Conservation (phyloP, 306 rosid genomes). For the Oxytropis ochrocephala region DNA sequence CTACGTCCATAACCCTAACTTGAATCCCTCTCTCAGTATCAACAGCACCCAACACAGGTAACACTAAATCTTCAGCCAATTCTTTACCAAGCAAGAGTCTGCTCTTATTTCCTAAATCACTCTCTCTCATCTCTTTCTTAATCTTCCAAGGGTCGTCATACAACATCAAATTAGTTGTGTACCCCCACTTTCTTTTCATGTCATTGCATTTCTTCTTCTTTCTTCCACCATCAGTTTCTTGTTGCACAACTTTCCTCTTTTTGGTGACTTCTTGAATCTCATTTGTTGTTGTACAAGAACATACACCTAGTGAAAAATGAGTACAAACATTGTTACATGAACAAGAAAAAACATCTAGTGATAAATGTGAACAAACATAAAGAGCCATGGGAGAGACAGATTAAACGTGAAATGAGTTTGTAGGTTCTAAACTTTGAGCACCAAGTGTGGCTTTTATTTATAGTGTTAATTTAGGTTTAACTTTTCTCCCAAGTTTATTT, state of each 20-base stretch:
- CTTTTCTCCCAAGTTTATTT: no score
- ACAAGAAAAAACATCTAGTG: no score
- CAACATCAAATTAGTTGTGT: not conserved
- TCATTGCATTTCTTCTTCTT: no score
- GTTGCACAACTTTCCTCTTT: not conserved
- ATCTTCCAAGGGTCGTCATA: slow-evolving; percentile 4
- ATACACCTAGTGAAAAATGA: not conserved
- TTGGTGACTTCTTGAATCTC: not conserved
- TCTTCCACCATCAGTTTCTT: not conserved
- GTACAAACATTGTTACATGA: not conserved
- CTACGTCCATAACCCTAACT: not conserved
- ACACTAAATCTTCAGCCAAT: not conserved
- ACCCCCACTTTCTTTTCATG: not conserved
- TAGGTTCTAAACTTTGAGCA: no score
- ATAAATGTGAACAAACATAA: no score
- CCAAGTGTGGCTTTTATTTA: no score
- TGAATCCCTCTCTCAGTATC: not conserved
- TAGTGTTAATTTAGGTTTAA: no score
- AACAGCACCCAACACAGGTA: not conserved
- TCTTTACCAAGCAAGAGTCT: not conserved
- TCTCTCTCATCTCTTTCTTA: not conserved
- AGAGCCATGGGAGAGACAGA: no score
- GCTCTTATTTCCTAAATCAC: not conserved
- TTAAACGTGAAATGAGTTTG: no score
- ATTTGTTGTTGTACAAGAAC: not conserved